phyloP scores from a whole-genome alignment of 768 basidiomycete species.

The Vishniacozyma victoriae region DNA sequence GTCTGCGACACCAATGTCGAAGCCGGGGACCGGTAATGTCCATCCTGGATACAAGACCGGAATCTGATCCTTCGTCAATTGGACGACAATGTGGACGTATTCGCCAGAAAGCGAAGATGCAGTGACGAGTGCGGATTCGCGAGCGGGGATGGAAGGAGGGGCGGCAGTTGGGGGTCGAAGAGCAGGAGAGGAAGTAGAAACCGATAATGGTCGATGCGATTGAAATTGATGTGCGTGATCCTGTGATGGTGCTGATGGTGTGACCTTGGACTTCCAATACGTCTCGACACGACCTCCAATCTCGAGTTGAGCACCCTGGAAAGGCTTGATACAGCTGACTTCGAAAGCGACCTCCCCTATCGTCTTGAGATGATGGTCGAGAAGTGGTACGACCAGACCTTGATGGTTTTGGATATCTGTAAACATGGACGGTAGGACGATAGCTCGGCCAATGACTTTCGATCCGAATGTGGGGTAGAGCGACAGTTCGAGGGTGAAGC shows the following conservation, averaged over 20 bases:
- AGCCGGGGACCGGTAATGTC: constrained; percentile 63
- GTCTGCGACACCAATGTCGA: constrained; percentile 76
- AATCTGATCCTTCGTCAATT: constrained; percentile 86
- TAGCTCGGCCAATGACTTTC: constrained; percentile 88
- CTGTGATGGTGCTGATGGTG: constrained; percentile 50
- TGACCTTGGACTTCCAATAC: constrained; percentile 83
- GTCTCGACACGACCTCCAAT: constrained; percentile 94
- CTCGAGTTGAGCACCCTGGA: constrained; percentile 85
- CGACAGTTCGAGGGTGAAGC: constrained; percentile 80
- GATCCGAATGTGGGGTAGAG: constrained; percentile 96
- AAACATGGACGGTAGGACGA: constrained; percentile 73
- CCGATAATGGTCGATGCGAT: constrained; percentile 45
- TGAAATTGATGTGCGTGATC: constrained; percentile 48
- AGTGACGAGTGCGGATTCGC: constrained; percentile 54
- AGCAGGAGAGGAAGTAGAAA: constrained; percentile 42
- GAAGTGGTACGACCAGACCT: constrained; percentile 58
- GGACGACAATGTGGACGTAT: constrained; percentile 77
- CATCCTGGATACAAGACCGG: constrained; percentile 78
- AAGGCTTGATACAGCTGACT: constrained; percentile 76
- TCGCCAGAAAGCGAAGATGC: constrained; percentile 85
- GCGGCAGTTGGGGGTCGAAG: constrained; percentile 17
- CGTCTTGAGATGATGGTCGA: constrained; percentile 86
- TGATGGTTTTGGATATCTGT: constrained; percentile 49
- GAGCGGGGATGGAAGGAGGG: constrained; percentile 4
- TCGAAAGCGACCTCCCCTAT: constrained; percentile 95